A percentile compares a stretch with the other conserved stretches of the same genome.
Conservation (phyloP, 2,329 filamentous ascomycete genomes). For the Scedosporium apiospermum region DNA sequence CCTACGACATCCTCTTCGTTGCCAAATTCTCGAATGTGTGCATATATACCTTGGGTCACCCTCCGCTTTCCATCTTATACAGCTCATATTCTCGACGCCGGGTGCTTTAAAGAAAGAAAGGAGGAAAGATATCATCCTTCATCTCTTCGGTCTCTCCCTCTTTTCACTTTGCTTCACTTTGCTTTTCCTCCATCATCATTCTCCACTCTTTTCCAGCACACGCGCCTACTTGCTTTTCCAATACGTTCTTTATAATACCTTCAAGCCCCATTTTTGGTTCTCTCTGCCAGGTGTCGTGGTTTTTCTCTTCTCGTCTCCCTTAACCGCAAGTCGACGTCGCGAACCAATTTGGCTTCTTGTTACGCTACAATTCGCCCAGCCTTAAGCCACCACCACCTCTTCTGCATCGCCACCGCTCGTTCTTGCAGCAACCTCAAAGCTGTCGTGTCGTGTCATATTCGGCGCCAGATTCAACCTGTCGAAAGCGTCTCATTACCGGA, state of each 20-base stretch:
- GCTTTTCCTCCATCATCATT: not conserved
- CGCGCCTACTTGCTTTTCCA: not conserved
- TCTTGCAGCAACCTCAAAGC: not conserved
- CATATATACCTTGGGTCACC: conserved; percentile 2
- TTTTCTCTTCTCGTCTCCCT: not conserved
- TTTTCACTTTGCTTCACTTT: not conserved
- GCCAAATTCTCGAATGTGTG: not conserved
- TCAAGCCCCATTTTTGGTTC: not conserved
- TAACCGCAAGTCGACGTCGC: not conserved
- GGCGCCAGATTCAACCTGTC: not conserved
- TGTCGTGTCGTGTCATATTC: not conserved
- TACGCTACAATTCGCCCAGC: not conserved
- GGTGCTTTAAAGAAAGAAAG: not conserved
- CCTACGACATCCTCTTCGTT: not conserved
- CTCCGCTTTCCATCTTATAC: not conserved
- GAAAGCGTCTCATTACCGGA: not conserved
- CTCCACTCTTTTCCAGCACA: not conserved
- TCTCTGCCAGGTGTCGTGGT: not conserved
- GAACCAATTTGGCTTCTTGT: not conserved
- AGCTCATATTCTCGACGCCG: not conserved
- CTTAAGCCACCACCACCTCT: not conserved
- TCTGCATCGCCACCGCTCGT: not conserved
- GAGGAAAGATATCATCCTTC: not conserved
- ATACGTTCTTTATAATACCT: not conserved
- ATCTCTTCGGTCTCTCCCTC: not conserved